Conservation (phyloP, 2,329 filamentous ascomycete genomes). For the Pyricularia pennisetigena region DNA sequence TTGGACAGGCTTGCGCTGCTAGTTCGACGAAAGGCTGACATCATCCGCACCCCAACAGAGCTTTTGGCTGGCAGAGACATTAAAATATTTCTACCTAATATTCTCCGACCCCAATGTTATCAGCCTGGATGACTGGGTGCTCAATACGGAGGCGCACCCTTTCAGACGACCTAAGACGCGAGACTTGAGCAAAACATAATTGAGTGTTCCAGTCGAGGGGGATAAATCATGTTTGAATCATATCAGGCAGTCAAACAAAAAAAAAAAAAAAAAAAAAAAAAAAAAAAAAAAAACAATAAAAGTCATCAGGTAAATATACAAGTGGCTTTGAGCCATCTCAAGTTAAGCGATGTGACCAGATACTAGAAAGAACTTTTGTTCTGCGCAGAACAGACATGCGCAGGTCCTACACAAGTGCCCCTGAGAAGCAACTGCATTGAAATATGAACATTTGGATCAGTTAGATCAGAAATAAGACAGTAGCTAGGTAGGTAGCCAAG, state of each 20-base stretch:
- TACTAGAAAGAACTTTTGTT: too few species aligned
- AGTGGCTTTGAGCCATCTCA: too few species aligned
- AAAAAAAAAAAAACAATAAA: neutral
- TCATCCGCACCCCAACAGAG: constrained; percentile 1
- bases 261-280: neutral
- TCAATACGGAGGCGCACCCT: constrained; percentile 13
- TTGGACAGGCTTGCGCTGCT: neutral
- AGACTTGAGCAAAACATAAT: too few species aligned
- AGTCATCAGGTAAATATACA: too few species aligned
- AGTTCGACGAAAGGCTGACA: neutral
- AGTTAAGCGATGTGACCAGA: too few species aligned
- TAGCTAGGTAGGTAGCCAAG: neutral
- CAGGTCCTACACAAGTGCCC: too few species aligned
- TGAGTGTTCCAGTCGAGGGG: constrained; percentile 7
- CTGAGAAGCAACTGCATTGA: too few species aligned
- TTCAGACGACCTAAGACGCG: constrained; percentile 13
- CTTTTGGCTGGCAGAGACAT: constrained; percentile 13
- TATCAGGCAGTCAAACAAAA: neutral
- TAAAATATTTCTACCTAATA: constrained; percentile 13
- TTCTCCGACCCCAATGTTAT: constrained; percentile 11
- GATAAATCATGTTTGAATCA: constrained; percentile 6
- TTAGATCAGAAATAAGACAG: neutral
- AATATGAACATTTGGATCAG: too few species aligned
- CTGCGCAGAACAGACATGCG: too few species aligned
- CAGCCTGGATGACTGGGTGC: constrained; percentile 13